These are phyloP conservation scores for Talinum fruticosum DNA, from an alignment of 148 eudicot species.

Conservation along the genomic window DNA sequence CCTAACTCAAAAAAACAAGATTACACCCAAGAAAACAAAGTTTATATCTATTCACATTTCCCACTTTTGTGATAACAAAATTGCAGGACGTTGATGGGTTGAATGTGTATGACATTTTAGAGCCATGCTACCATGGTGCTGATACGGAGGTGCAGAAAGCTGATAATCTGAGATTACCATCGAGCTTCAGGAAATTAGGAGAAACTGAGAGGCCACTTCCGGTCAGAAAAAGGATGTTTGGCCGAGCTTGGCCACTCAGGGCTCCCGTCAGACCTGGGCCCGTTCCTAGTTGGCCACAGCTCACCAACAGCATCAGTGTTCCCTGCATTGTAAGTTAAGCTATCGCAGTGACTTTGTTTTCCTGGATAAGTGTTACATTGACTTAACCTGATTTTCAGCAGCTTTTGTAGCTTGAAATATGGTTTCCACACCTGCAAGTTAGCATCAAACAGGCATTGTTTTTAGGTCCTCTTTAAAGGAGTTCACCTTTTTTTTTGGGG, in stretches of 20 bases:
- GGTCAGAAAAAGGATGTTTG: slow-evolving; percentile 89
- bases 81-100: slow-evolving; percentile 51
- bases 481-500: background rate
- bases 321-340: slow-evolving; percentile 73
- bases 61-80: background rate
- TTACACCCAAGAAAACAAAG: too few relatives aligned
- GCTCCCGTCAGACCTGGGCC: slow-evolving; percentile 82
- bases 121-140: slow-evolving; percentile 78
- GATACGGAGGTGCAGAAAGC: slow-evolving; percentile 20
- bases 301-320: slow-evolving; percentile 43
- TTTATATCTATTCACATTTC: background rate
- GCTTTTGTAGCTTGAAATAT: background rate
- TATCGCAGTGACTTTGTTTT: background rate
- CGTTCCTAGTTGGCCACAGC: slow-evolving; percentile 91
- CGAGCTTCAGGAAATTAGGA: slow-evolving; percentile 75
- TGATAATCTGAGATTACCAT: slow-evolving; percentile 42
- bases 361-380: background rate
- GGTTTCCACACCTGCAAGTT: background rate
- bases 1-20: background rate
- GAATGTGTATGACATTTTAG: slow-evolving; percentile 81
- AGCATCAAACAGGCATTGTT: background rate
- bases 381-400: background rate
- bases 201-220: slow-evolving; percentile 76
- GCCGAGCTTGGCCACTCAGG: slow-evolving; percentile 94
- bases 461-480: background rate